Percentiles rank a stretch among this genome's conserved stretches.
Evolutionary conservation across 2,329 filamentous ascomycete species (phyloP).

Genomic region (Cladosporium oxysporum): DNA sequence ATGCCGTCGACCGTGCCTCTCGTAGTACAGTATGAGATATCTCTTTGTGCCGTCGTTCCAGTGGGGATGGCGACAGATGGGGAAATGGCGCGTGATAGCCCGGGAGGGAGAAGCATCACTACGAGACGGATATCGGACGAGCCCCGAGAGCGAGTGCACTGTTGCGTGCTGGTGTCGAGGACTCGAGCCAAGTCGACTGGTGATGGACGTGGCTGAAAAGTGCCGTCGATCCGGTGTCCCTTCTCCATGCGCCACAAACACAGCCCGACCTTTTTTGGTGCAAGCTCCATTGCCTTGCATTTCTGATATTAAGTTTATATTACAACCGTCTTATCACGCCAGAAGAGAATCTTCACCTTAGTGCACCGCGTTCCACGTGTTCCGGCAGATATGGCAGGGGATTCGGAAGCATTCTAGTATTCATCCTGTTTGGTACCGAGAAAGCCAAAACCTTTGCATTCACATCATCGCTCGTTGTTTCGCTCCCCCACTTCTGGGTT

Average conservation of each 20-base stretch:
- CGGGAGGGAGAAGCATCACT: neutral
- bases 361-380: neutral
- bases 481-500: neutral
- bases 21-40: neutral
- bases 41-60: neutral
- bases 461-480: neutral
- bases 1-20: neutral
- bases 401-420: neutral
- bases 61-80: neutral
- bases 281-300: neutral
- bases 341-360: neutral
- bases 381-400: neutral
- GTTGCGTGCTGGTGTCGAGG: neutral
- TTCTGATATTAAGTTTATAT: neutral
- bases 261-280: neutral
- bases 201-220: neutral
- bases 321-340: neutral
- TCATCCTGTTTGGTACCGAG: neutral
- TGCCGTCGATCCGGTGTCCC: neutral
- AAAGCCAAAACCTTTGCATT: neutral
- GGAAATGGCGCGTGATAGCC: neutral
- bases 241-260: neutral
- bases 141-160: neutral
- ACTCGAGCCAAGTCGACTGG: neutral
- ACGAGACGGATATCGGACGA: neutral